phyloP scores from a whole-genome alignment of 1,284 basidiomycete species.

The Austropuccinia psidii region DNA sequence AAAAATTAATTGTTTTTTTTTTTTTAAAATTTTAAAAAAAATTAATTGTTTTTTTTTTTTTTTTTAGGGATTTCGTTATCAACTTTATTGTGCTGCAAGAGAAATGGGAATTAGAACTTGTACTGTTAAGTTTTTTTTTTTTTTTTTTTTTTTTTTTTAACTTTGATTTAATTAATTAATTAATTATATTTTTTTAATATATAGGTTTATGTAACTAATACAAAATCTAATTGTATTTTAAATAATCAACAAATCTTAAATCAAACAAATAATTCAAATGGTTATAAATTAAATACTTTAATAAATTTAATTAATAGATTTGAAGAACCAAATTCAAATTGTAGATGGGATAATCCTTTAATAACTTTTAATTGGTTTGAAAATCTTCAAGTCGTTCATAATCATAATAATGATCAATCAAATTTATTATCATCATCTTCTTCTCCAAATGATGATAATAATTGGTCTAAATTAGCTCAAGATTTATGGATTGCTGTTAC shows the following conservation, averaged over 20 bases:
- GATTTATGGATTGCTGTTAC: constrained; percentile 27
- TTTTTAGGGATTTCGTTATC: constrained; percentile 32
- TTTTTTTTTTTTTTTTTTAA: background rate
- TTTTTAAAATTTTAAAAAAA: background rate
- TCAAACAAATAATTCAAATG: background rate
- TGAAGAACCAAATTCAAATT: constrained; percentile 24
- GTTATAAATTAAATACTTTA: constrained; percentile 29
- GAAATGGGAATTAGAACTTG: constrained; percentile 24
- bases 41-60: background rate
- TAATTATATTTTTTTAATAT: background rate
- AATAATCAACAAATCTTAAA: constrained; percentile 12
- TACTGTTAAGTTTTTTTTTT: constrained; percentile 3
- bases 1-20: background rate
- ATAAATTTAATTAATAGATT: constrained; percentile 18
- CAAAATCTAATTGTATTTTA: constrained; percentile 14
- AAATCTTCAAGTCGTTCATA: constrained; percentile 23
- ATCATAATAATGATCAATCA: background rate
- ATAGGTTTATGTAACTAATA: constrained; percentile 26
- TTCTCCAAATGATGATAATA: background rate
- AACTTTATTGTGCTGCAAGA: constrained; percentile 33
- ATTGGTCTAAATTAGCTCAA: constrained; percentile 30
- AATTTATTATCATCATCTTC: background rate
- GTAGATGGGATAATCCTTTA: constrained; percentile 31
- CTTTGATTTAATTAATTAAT: background rate
- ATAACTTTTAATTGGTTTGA: constrained; percentile 31